Evolutionary conservation across 306 rosid genomes (phyloP).

Genomic region (Potentilla sterilis): DNA sequence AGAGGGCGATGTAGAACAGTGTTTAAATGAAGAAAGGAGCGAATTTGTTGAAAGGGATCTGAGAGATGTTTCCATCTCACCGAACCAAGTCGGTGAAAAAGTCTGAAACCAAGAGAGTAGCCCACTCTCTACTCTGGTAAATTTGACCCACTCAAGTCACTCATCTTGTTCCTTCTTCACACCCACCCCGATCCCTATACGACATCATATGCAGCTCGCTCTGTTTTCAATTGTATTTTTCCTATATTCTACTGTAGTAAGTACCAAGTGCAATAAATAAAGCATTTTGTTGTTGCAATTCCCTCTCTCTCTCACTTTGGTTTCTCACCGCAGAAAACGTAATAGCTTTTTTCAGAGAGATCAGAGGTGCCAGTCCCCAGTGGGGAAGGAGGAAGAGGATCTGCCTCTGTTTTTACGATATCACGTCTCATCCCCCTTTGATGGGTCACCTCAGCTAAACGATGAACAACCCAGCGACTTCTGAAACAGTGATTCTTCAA

Average conservation of each 20-base stretch:
- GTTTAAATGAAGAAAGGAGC: neutral
- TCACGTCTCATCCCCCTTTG: neutral
- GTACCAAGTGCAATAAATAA: neutral
- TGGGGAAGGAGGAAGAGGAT: neutral
- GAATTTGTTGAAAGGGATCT: slow-evolving; percentile 6
- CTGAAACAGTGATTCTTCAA: neutral
- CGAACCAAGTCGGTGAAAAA: slow-evolving; percentile 8
- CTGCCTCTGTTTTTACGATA: slow-evolving; percentile 25
- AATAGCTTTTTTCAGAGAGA: neutral
- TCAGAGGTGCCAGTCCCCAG: neutral
- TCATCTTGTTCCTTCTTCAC: neutral
- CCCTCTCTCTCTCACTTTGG: neutral
- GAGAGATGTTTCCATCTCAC: slow-evolving; percentile 10
- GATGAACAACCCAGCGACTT: slow-evolving; percentile 2
- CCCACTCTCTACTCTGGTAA: neutral
- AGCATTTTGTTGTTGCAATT: neutral
- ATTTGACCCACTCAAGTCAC: neutral
- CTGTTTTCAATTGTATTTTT: neutral
- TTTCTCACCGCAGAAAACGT: neutral
- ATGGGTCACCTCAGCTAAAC: slow-evolving; percentile 14
- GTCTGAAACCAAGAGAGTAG: neutral
- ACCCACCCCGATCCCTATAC: neutral
- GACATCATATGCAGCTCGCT: neutral
- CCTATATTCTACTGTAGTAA: neutral
- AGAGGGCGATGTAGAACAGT: neutral